Conservation (phyloP, 2,329 filamentous ascomycete genomes). For the Nakataea oryzae region DNA sequence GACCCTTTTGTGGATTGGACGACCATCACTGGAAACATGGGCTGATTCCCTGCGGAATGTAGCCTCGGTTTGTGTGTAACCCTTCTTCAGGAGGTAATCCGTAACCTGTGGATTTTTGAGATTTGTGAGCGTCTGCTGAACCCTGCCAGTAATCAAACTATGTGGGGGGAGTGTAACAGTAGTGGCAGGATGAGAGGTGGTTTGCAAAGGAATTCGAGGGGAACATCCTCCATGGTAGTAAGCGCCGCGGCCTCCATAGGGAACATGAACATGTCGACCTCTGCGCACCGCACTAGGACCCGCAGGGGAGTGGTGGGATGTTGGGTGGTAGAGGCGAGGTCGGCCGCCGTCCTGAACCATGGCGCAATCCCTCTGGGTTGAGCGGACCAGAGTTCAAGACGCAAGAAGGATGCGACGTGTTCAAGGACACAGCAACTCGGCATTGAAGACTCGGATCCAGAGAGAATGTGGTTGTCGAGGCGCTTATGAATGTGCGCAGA, state of each 20-base stretch:
- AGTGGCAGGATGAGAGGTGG: not conserved
- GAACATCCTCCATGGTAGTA: not conserved
- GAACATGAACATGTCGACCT: not conserved
- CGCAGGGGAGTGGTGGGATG: too few species aligned
- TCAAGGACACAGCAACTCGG: not conserved
- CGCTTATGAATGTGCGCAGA: not conserved
- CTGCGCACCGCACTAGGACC: too few species aligned
- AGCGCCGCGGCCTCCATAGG: not conserved
- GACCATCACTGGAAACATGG: constrained; percentile 69
- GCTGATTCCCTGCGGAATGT: constrained; percentile 86
- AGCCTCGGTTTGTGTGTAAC: constrained; percentile 85
- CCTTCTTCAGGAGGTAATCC: constrained; percentile 91
- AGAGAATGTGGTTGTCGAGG: not conserved
- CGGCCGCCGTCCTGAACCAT: not conserved
- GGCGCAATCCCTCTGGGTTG: not conserved
- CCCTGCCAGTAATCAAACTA: not conserved
- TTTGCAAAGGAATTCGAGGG: not conserved
- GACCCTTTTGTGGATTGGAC: constrained; percentile 54
- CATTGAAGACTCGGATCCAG: not conserved
- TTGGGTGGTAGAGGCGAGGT: too few species aligned
- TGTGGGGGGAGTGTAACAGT: not conserved
- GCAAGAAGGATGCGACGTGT: not conserved
- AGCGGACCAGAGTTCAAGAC: not conserved
- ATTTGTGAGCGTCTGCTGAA: too few species aligned
- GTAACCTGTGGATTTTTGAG: constrained; percentile 49